Evolutionary conservation across 371 early-diverging fungal species (phyloP), one percentile per base, ranked within the genome.

Genomic region (Dichotomocladium elegans): DNA sequence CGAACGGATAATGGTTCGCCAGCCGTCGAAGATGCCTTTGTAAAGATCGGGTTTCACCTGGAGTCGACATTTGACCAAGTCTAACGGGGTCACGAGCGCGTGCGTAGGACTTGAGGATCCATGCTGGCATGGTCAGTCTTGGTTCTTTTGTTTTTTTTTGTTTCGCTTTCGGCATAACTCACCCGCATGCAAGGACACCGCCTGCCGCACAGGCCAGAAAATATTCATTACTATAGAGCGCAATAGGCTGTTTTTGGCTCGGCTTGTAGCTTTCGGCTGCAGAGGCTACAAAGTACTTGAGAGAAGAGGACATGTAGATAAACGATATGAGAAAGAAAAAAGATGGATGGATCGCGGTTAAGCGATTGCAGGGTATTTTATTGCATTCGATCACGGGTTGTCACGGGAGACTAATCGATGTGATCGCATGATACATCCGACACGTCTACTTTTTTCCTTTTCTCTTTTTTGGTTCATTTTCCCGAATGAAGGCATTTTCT

Each of bases 31-130:
- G 51, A 88, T 68, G 35, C 88, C 82, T 40, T 61, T 82, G 88
- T 91, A 90, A 46, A 85, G 67, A 46, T 61, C 68, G 52, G 85
- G 81, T 55, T 79, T 68, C 45, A 83, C 77, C 78, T 86, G 87
- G 56, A 74, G 70, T 51, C 86, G 77, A 63, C 82, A 82, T 64
- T 86, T 87, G 57, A 85, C 77, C 42, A 85, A 73, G 57, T 87
- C 87, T 41, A 87, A 61, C 21, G 87, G 83, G 21, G 86, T 85
- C 63, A 86, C 61, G 24, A 68, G 53, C 26, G 75, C 58, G 59
- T 86, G 86, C 17, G 86, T 86, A 43, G 84, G 60, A 6, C 60
- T 59, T 55, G 40, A 28, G 24, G 41, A 24, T 25, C 14, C 2
- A 45, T 21, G 17, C 25, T 2, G 21, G 37, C 15, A n/a, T 29